phyloP scores from a whole-genome alignment of 176 grass and related monocot species.

The Avena atlantica region DNA sequence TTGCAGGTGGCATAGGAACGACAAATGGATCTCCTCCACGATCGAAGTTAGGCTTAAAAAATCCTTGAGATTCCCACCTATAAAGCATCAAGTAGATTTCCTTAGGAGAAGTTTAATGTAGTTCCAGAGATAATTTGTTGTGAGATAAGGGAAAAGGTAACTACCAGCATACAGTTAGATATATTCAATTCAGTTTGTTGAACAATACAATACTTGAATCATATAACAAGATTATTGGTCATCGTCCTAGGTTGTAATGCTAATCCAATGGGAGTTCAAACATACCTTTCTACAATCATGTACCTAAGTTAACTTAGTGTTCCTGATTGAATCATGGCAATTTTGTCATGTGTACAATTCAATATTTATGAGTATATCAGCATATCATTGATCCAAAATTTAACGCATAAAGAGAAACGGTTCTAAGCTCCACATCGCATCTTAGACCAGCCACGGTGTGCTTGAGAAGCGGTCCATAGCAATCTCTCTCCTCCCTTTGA shows the following conservation, averaged over 20 bases:
- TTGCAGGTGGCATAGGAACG: constrained; percentile 93
- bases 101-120: constrained; percentile 23
- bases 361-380: constrained; percentile 20
- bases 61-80: constrained; percentile 98
- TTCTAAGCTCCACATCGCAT: not conserved
- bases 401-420: not conserved
- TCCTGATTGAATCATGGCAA: not conserved
- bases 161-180: not conserved
- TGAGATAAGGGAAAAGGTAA: not conserved
- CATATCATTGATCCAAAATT: constrained; percentile 11
- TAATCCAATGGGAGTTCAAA: constrained; percentile 12
- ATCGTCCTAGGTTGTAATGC: not conserved
- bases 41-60: constrained; percentile 88
- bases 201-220: constrained; percentile 26
- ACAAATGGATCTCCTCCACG: constrained; percentile 85
- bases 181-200: not conserved
- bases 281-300: not conserved
- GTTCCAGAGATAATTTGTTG: constrained; percentile 24
- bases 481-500: no score
- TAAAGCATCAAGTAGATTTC: constrained; percentile 25
- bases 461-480: no score
- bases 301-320: not conserved
- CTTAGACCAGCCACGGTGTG: not conserved
- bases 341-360: not conserved
- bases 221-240: constrained; percentile 5